Evolutionary conservation across 345 rosid genomes (phyloP), one percentile per base, ranked within the genome.

Genomic region (Gossypium bickii): DNA sequence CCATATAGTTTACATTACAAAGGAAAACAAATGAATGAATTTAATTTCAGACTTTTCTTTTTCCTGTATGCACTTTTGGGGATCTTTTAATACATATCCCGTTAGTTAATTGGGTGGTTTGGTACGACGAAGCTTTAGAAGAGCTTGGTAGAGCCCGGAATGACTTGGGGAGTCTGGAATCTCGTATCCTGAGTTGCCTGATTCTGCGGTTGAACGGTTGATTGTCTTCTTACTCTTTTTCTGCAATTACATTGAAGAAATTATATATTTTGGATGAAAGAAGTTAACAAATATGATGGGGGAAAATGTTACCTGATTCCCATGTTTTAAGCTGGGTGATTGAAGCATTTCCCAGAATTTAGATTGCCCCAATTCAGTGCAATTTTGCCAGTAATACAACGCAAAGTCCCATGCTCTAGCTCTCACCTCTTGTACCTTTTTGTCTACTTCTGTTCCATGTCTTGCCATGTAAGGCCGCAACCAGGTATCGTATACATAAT

Each of bases 371-470:
- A 4, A 4, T 34, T 83, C 72, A 7, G 88, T 77, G 74, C 85
- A 85, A 73, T 87, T 87, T 8, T 85, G 84, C 93, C 89, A 91
- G 62, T 89, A 91, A 73, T 84, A 80, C 20, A 86, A 43, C 27
- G 84, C 80, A 15, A 92, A 82, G 45, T 92, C 97, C 97, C 97
- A 92, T 24, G 84, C 89, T 67, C 92, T 85, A 62, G 87, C 87
- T 63, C 75, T 83, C 82, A 82, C 69, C 79, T 92, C 97, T 86
- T 70, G 73, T 34, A 94, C 58, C 89, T 83, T 91, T 82, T 86
- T 72, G 69, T 94, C 98, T 4, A 94, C 90, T 1, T 87, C 93
- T 18, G 86, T 84, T 86, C 92, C 97, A 67, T 91, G 92, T 52
- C 74, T 84, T 12, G 89, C 76, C 16, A 91, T 77, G 27, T 76